Evolutionary conservation across 768 basidiomycete species (phyloP).

Genomic region (Termitomyces sp.): DNA sequence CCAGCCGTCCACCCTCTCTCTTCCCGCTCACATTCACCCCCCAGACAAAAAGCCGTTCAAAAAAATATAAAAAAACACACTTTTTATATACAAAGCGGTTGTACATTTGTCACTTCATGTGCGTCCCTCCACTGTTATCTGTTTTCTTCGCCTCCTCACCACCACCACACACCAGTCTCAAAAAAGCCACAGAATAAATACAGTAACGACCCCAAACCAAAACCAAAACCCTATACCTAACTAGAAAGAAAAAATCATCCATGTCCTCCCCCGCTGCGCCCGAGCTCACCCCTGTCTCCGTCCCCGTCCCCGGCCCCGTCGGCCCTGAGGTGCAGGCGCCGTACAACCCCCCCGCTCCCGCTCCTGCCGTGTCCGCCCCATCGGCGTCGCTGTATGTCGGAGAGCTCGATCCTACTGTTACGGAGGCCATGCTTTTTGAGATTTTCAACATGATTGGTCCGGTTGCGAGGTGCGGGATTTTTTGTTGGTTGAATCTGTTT

Average conservation of each 20-base stretch:
- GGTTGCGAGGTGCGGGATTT: conserved; percentile 76
- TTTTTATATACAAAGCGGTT: conserved; percentile 69
- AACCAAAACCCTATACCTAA: too few relatives aligned
- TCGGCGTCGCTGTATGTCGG: conserved; percentile 98
- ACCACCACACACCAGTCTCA: conserved; percentile 38
- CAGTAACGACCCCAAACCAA: conserved; percentile 92
- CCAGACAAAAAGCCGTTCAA: conserved; percentile 56
- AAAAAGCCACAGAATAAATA: conserved; percentile 77
- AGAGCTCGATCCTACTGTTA: conserved; percentile 96
- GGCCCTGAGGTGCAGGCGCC: conserved; percentile 49
- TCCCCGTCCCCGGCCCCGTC: too few relatives aligned
- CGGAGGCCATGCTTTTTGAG: conserved; percentile 99
- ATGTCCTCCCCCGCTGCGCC: conserved; percentile 60
- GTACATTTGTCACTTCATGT: conserved; percentile 61
- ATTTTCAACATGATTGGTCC: conserved; percentile 99
- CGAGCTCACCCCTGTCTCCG: conserved; percentile 49
- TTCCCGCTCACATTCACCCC: conserved; percentile 9
- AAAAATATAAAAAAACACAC: conserved; percentile 57
- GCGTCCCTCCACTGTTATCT: conserved; percentile 26
- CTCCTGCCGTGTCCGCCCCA: conserved; percentile 40
- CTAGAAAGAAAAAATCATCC: conserved; percentile 35
- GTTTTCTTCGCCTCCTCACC: conserved; percentile 12
- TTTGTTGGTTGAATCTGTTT: neutral
- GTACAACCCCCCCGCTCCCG: conserved; percentile 56
- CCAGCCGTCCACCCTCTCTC: conserved; percentile 13